Evolutionary conservation across 192 early-diverging fungal species (phyloP).

Genomic region (Coemansia javaensis): DNA sequence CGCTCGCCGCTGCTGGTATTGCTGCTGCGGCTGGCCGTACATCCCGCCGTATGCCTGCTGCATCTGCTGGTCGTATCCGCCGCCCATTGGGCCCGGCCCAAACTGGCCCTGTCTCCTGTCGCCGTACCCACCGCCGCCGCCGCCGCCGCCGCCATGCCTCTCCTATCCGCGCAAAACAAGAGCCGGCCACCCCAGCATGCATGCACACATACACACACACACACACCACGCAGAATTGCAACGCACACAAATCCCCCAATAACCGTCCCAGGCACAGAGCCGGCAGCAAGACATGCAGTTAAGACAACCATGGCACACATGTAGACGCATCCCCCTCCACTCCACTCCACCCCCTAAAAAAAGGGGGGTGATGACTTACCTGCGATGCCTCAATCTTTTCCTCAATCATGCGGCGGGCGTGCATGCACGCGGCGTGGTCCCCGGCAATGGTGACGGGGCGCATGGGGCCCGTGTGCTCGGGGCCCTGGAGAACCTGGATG

Average conservation of each 20-base stretch:
- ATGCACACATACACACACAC: not conserved
- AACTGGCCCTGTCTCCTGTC: conserved; percentile 14
- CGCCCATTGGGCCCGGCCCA: not conserved
- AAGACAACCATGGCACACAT: conserved; percentile 1
- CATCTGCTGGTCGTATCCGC: conserved; percentile 17
- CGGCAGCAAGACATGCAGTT: not conserved
- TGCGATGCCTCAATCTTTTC: conserved; percentile 35
- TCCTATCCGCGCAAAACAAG: not conserved
- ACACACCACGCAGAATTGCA: conserved; percentile 4
- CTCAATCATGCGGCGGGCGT: conserved; percentile 42
- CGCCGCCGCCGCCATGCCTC: conserved; percentile 19
- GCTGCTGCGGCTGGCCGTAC: conserved; percentile 1
- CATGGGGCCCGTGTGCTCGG: conserved; percentile 27
- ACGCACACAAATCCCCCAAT: not conserved
- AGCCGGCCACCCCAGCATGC: not conserved
- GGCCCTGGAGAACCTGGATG: conserved; percentile 44
- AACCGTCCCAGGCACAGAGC: too few species aligned
- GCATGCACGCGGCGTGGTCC: conserved; percentile 25
- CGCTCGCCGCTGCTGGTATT: conserved; percentile 1
- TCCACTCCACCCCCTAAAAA: too few species aligned
- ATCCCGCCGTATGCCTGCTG: conserved; percentile 1
- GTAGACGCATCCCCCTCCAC: too few species aligned
- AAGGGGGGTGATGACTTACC: conserved; percentile 8
- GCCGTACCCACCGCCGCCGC: conserved; percentile 5
- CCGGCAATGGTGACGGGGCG: conserved; percentile 33